phyloP scores from a whole-genome alignment of 306 rosid genomes.

The Albizia julibrissin region DNA sequence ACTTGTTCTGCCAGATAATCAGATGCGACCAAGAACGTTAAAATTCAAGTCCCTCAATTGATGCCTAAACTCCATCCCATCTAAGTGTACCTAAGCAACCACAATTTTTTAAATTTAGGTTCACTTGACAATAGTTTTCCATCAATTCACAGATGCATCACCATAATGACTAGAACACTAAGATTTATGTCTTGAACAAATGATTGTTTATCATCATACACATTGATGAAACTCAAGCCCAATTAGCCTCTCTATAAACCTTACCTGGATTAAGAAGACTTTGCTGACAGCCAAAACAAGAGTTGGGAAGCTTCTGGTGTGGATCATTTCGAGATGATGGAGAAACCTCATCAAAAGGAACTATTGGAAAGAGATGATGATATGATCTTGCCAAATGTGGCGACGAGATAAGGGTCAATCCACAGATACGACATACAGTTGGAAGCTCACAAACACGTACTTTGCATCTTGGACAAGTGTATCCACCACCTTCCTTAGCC shows the following conservation, averaged over 20 bases:
- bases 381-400: constrained; percentile 98
- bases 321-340: constrained; percentile 52
- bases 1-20: constrained; percentile 16
- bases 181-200: constrained; percentile 2
- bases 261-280: constrained; percentile 64
- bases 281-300: constrained; percentile 90
- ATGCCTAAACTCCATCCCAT: neutral
- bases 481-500: constrained; percentile 88
- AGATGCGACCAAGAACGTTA: neutral
- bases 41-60: neutral
- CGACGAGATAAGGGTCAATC: constrained; percentile 94
- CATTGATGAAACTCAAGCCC: constrained; percentile 3
- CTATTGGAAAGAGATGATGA: constrained; percentile 93
- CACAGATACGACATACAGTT: constrained; percentile 87
- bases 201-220: constrained; percentile 15
- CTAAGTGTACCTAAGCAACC: constrained; percentile 1
- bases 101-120: neutral
- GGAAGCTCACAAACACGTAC: constrained; percentile 95
- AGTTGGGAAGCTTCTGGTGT: constrained; percentile 43
- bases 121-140: neutral
- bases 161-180: constrained; percentile 20
- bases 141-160: constrained; percentile 12
- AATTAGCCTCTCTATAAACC: constrained; percentile 31
- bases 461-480: constrained; percentile 93
- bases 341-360: constrained; percentile 81